Conservation (phyloP, 805 yeast species). For the Nakazawaea ambrosiae region DNA sequence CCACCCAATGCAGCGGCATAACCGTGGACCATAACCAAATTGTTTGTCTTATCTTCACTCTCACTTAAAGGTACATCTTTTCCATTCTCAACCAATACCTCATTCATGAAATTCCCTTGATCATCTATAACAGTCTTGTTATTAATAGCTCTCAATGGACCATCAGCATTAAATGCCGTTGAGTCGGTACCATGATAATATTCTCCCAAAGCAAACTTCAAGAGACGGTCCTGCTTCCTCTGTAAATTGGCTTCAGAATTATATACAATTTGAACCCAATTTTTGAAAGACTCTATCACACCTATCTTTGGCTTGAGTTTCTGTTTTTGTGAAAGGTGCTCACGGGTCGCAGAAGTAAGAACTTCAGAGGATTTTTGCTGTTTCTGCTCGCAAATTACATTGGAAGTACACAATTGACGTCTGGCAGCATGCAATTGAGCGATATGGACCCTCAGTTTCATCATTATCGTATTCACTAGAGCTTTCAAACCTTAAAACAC, state of each 20-base stretch:
- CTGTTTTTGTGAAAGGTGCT: neutral
- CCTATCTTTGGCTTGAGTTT: slow-evolving; percentile 3
- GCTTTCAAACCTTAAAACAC: too few species aligned
- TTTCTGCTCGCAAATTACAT: too few species aligned
- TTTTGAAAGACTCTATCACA: neutral
- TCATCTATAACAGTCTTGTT: slow-evolving; percentile 12
- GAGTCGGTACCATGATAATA: too few species aligned
- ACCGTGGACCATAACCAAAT: slow-evolving; percentile 49
- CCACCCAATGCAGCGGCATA: slow-evolving; percentile 52
- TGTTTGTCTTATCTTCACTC: slow-evolving; percentile 13
- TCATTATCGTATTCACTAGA: too few species aligned
- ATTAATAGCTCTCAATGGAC: slow-evolving; percentile 4
- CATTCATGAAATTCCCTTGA: slow-evolving; percentile 18
- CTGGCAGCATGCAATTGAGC: too few species aligned
- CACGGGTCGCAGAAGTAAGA: neutral
- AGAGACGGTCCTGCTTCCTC: slow-evolving; percentile 4
- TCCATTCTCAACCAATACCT: slow-evolving; percentile 19
- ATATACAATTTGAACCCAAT: slow-evolving; percentile 2
- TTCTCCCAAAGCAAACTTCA: slow-evolving; percentile 6
- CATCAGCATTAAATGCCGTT: neutral
- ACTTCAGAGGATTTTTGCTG: slow-evolving; percentile 2
- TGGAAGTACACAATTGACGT: too few species aligned
- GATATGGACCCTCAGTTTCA: too few species aligned
- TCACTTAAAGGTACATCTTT: slow-evolving; percentile 1
- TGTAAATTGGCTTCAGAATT: neutral